Base-by-base conservation (phyloP, 2,329 filamentous ascomycete species). In the Sarocladiaceae sp. region DNA sequence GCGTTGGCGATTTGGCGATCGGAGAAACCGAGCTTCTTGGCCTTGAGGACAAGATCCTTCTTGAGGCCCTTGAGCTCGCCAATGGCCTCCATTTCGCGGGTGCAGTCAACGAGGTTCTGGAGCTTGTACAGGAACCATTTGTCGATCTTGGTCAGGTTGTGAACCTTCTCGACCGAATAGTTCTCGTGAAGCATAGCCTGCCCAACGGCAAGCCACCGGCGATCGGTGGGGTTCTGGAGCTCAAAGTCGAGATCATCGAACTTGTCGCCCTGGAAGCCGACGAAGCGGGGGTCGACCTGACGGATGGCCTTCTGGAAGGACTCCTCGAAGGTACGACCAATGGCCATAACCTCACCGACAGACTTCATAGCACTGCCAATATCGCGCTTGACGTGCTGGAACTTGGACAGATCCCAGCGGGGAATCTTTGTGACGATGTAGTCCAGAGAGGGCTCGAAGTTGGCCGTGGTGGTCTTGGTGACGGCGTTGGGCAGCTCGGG, bases 51-150 rank as follows among this genome's bases (percentile, higher is more conserved):
- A 49, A 93, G 80, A 59, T 95, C 90, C 67, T 90, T 86, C 73
- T 90, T 91, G 50, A 98, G 70, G 45, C 82, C 85, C 57, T 85
- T 82, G 37, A 98, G 76, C 58, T 82, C 85, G 53, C 89, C 90
- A 48, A 88, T 81, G 24, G 84, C 80, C 70, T 95, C 80, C 50
- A 98, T 80, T 63, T 95, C 87, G 53, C 80, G 81, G 48, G 85
- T 88, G 71, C 85, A 90, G 66, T 97, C 80, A 43, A 95, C 93
- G 58, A 98, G 87, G 73, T 97, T 97, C 70, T 95, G 83, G 43
- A 98, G 81, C 78, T 98, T 97, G 81, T 96, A 81, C 56, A 98
- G 71, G 76, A 98, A 98, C 93, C 93, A 97, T 70, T 95, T 95
- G 73, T 97, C 93, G 58, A 98, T 98, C 77, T 95, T 96, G 69